Conservation (phyloP, 768 basidiomycete genomes). For the Tulasnella sp. region DNA sequence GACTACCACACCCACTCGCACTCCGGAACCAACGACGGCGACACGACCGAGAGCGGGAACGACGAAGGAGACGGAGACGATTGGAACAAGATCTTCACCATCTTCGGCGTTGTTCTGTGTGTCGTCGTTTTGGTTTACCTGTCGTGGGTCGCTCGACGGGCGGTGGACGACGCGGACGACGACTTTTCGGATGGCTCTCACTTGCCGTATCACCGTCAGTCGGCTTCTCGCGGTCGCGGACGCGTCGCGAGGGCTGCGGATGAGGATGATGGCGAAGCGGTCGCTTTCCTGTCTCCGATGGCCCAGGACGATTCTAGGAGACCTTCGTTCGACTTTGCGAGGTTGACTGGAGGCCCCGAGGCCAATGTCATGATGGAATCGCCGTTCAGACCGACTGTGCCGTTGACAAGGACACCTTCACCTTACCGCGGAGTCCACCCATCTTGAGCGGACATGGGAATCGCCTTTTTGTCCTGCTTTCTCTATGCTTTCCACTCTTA, state of each 20-base stretch:
- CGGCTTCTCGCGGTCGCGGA: conserved; percentile 2
- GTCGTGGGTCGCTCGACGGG: conserved; percentile 59
- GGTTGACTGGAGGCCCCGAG: background rate
- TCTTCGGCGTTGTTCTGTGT: conserved; percentile 57
- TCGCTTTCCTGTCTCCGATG: conserved; percentile 39
- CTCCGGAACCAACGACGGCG: conserved; percentile 1
- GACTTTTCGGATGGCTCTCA: background rate
- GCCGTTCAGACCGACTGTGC: background rate
- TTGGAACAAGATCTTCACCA: conserved; percentile 45
- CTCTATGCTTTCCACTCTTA: background rate
- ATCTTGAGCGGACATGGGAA: background rate
- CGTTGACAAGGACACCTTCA: background rate
- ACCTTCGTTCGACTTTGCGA: conserved; percentile 4
- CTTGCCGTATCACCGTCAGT: background rate
- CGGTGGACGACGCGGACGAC: conserved; percentile 37
- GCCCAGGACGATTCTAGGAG: conserved; percentile 14
- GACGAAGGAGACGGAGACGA: conserved; percentile 34
- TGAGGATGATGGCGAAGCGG: conserved; percentile 32
- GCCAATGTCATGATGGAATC: background rate
- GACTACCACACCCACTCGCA: conserved; percentile 36
- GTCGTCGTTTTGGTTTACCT: conserved; percentile 69
- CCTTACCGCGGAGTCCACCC: background rate
- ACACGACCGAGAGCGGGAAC: conserved; percentile 17
- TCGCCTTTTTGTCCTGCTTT: background rate
- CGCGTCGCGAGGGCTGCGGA: conserved; percentile 13